A percentile compares a stretch with the other conserved stretches of the same genome.
phyloP scores from a whole-genome alignment of 371 early-diverging fungal species.

The Mucor sp. region DNA sequence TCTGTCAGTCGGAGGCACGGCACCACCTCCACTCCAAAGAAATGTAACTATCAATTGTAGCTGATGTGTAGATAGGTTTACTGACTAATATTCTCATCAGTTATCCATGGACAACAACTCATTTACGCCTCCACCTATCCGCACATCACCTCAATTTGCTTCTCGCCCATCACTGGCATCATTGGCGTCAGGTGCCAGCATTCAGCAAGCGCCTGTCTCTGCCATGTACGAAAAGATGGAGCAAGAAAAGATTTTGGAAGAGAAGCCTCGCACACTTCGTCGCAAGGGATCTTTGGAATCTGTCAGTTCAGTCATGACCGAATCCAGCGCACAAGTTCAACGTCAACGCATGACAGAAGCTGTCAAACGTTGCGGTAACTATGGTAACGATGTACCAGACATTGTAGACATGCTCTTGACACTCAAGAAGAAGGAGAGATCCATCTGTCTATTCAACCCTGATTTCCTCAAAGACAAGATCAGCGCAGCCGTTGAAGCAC shows the following conservation, averaged over 20 bases:
- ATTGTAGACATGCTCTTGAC: conserved; percentile 49
- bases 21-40: conserved; percentile 22
- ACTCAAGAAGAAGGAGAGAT: conserved; percentile 43
- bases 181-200: conserved; percentile 36
- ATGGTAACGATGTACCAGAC: conserved; percentile 20
- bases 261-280: conserved; percentile 18
- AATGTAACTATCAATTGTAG: conserved; percentile 21
- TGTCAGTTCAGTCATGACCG: conserved; percentile 39
- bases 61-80: background rate
- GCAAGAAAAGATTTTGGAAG: conserved; percentile 10
- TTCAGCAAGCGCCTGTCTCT: conserved; percentile 25
- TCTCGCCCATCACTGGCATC: conserved; percentile 45
- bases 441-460: conserved; percentile 47
- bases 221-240: conserved; percentile 12
- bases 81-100: conserved; percentile 2
- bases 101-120: conserved; percentile 3
- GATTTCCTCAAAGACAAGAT: conserved; percentile 45
- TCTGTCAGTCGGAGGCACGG: conserved; percentile 21
- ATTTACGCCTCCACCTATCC: conserved; percentile 14
- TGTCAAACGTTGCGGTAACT: conserved; percentile 27
- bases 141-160: conserved; percentile 35
- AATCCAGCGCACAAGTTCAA: conserved; percentile 33
- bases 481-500: conserved; percentile 37
- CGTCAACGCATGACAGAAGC: conserved; percentile 43
- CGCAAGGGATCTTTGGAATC: conserved; percentile 40